A percentile compares a stretch with the other conserved stretches of the same genome.
phyloP scores from a whole-genome alignment of 495 filamentous ascomycete genomes.

The Penicillium maclennaniae region DNA sequence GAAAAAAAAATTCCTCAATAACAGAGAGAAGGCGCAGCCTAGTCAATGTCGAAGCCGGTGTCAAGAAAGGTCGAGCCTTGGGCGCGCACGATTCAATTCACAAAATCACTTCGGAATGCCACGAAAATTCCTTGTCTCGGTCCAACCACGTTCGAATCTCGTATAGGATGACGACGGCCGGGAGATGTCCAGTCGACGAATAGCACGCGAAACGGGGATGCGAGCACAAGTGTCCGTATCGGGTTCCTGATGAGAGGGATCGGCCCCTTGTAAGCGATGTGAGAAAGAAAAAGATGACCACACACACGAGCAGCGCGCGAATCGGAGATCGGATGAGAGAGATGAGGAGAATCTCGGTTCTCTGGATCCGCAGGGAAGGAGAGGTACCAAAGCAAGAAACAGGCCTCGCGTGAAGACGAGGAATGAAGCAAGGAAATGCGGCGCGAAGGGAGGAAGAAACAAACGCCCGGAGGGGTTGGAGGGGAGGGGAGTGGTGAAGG shows the following conservation, averaged over 20 bases:
- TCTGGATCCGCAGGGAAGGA: slow-evolving; percentile 1
- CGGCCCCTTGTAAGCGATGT: neutral
- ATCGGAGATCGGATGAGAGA: slow-evolving; percentile 2
- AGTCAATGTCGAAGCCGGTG: slow-evolving; percentile 12
- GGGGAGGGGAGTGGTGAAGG: slow-evolving; percentile 19
- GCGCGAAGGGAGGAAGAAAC: slow-evolving; percentile 9
- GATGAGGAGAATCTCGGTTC: slow-evolving; percentile 5
- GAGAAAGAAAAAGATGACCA: neutral
- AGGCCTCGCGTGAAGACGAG: slow-evolving; percentile 17
- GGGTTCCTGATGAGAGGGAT: slow-evolving; percentile 2
- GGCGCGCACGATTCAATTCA: slow-evolving; percentile 5
- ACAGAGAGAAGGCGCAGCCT: slow-evolving; percentile 19
- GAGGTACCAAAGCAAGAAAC: slow-evolving; percentile 5
- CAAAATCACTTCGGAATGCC: neutral
- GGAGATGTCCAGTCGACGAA: slow-evolving; percentile 1
- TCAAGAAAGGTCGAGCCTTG: neutral
- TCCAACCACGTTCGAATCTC: slow-evolving; percentile 4
- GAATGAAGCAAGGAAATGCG: slow-evolving; percentile 6
- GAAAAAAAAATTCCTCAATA: slow-evolving; percentile 6
- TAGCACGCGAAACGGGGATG: slow-evolving; percentile 10
- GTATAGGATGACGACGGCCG: neutral
- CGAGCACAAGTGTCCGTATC: neutral
- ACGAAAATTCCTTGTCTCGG: neutral
- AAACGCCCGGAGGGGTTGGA: slow-evolving; percentile 14
- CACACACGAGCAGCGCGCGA: neutral